These are phyloP conservation scores for Mortierella hygrophila DNA, from an alignment of 192 early-diverging fungal species.

Conservation along the genomic window DNA sequence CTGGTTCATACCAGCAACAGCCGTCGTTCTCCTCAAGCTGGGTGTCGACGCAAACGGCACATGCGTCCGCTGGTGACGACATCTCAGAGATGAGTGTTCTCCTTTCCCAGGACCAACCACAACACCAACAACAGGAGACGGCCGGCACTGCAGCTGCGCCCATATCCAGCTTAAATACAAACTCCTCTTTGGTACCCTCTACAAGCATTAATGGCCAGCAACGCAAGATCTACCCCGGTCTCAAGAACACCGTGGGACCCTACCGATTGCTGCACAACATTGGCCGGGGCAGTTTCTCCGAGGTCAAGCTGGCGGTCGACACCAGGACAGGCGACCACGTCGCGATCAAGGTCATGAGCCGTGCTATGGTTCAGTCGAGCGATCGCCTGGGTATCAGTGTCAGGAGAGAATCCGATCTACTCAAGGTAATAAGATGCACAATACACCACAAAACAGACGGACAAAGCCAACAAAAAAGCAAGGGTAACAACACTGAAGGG, in stretches of 20 bases:
- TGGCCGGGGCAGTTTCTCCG: constrained; percentile 69
- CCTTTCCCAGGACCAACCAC: constrained; percentile 13
- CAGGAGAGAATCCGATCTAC: constrained; percentile 55
- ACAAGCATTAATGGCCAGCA: background rate
- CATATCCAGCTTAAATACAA: background rate
- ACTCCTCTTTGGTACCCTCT: background rate
- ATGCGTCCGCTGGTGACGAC: constrained; percentile 10
- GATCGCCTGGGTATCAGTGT: constrained; percentile 56
- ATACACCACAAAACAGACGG: background rate
- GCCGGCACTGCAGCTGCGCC: constrained; percentile 17
- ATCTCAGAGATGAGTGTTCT: constrained; percentile 15
- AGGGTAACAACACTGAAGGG: background rate
- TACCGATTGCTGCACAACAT: constrained; percentile 57
- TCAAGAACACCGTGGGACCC: constrained; percentile 50
- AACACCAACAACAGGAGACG: constrained; percentile 1
- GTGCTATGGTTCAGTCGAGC: constrained; percentile 57
- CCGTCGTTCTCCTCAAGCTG: constrained; percentile 7
- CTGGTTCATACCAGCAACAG: background rate
- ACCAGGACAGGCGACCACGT: constrained; percentile 59
- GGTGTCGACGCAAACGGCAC: constrained; percentile 23
- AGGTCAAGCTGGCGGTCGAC: constrained; percentile 71
- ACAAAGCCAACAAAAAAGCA: background rate
- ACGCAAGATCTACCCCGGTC: constrained; percentile 51
- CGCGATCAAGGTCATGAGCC: constrained; percentile 70
- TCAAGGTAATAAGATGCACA: constrained; percentile 51